Percentiles rank a stretch among this genome's conserved stretches.
These are phyloP conservation scores for Galeopsis tetrahit DNA, from an alignment of 257 asterid genomes.

Conservation along the genomic window DNA sequence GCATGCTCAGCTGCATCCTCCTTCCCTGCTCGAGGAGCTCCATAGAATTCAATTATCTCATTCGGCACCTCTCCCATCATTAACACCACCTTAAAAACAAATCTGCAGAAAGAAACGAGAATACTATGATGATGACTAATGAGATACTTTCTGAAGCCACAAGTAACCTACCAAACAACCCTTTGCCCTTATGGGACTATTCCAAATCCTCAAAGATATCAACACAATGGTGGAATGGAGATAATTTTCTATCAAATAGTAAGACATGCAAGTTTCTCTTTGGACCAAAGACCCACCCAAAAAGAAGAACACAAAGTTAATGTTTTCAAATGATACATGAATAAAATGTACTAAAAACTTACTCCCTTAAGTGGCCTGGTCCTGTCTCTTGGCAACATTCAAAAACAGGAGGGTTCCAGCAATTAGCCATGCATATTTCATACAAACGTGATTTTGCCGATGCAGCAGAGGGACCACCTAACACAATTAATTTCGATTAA, in stretches of 20 bases:
- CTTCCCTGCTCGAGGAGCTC: slow-evolving; percentile 60
- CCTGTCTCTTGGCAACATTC: slow-evolving; percentile 77
- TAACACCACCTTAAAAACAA: slow-evolving; percentile 58
- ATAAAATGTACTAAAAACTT: slow-evolving; percentile 43
- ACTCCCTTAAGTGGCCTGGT: slow-evolving; percentile 83
- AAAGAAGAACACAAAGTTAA: not conserved
- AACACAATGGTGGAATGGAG: too few species aligned
- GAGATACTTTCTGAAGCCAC: too few species aligned
- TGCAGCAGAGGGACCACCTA: slow-evolving; percentile 51
- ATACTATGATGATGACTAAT: too few species aligned
- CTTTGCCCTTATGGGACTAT: too few species aligned
- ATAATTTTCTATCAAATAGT: too few species aligned
- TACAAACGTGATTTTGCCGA: slow-evolving; percentile 71
- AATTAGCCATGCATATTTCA: slow-evolving; percentile 77
- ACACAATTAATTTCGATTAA: slow-evolving; percentile 33
- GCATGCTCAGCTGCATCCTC: slow-evolving; percentile 86
- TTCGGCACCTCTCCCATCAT: slow-evolving; percentile 52
- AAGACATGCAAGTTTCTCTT: too few species aligned
- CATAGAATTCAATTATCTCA: slow-evolving; percentile 59
- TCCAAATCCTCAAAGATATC: too few species aligned
- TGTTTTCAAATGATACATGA: slow-evolving; percentile 1
- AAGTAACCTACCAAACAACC: too few species aligned
- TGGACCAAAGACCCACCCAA: not conserved
- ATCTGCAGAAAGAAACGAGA: slow-evolving; percentile 48
- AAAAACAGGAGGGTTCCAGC: slow-evolving; percentile 84